These are phyloP conservation scores for Colletotrichum shisoi DNA, from an alignment of 2,329 filamentous ascomycete genomes.

Conservation along the genomic window DNA sequence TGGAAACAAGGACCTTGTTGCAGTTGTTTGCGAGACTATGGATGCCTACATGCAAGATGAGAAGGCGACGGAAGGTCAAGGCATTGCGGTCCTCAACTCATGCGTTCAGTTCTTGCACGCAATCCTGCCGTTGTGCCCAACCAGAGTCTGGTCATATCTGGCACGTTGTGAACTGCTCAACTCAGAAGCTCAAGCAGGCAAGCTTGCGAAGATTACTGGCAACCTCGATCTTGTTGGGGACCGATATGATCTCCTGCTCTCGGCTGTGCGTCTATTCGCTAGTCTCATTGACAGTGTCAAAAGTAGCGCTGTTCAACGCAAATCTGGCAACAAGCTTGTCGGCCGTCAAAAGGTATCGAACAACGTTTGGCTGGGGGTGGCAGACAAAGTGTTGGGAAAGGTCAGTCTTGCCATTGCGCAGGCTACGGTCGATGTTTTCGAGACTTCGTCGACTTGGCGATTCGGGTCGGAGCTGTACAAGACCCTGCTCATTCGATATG, in stretches of 20 bases:
- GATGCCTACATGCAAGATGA: constrained; percentile 73
- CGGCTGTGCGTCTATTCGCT: constrained; percentile 76
- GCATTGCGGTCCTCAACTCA: constrained; percentile 71
- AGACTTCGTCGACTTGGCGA: constrained; percentile 86
- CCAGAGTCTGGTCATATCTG: constrained; percentile 89
- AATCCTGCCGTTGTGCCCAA: constrained; percentile 76
- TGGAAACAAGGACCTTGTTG: constrained; percentile 76
- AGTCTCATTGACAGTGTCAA: constrained; percentile 79
- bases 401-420: constrained; percentile 77
- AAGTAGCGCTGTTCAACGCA: constrained; percentile 71
- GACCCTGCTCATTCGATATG: constrained; percentile 70
- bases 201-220: constrained; percentile 80
- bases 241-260: constrained; percentile 78
- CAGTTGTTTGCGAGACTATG: constrained; percentile 83
- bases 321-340: constrained; percentile 60
- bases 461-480: constrained; percentile 75
- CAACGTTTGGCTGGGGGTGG: constrained; percentile 73
- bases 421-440: constrained; percentile 81
- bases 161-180: constrained; percentile 81
- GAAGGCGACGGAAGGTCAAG: constrained; percentile 63
- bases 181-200: constrained; percentile 76
- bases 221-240: constrained; percentile 80
- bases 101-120: constrained; percentile 83
- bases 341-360: constrained; percentile 56
- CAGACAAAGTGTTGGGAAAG: constrained; percentile 77